Conservation (phyloP, 495 filamentous ascomycete genomes). For the Stereocaulon alpinum region DNA sequence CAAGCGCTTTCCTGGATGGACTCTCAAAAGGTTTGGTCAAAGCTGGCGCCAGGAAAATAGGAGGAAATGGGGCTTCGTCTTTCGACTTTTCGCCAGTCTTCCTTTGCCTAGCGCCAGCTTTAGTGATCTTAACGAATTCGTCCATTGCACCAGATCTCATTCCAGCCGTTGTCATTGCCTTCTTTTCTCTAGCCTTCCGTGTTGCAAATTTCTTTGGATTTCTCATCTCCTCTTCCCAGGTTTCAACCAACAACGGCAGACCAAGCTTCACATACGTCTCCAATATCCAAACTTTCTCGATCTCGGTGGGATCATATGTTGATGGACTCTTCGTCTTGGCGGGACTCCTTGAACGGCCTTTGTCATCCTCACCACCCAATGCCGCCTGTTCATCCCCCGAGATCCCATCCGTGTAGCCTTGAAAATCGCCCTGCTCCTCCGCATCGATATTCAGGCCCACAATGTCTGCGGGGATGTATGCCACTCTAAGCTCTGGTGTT, state of each 20-base stretch:
- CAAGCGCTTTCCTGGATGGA: neutral
- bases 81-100: neutral
- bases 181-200: slow-evolving; percentile 22
- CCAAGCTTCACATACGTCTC: slow-evolving; percentile 60
- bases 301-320: slow-evolving; percentile 52
- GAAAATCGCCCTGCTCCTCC: slow-evolving; percentile 49
- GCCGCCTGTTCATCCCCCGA: slow-evolving; percentile 34
- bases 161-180: neutral
- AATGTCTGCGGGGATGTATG: slow-evolving; percentile 64
- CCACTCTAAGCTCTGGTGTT: slow-evolving; percentile 63
- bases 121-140: slow-evolving; percentile 19
- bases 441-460: slow-evolving; percentile 63
- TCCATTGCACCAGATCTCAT: slow-evolving; percentile 13
- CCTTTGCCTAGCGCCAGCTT: slow-evolving; percentile 4
- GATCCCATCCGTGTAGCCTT: slow-evolving; percentile 36
- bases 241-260: slow-evolving; percentile 59
- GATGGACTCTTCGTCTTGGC: slow-evolving; percentile 50
- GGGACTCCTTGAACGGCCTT: slow-evolving; percentile 26
- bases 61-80: neutral
- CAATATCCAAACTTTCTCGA: slow-evolving; percentile 66
- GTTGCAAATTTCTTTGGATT: slow-evolving; percentile 37
- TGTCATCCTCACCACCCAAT: slow-evolving; percentile 21
- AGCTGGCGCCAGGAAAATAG: neutral
- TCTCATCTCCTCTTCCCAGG: slow-evolving; percentile 59
- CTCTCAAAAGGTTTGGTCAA: neutral